Base-by-base conservation (phyloP, 805 yeast genomes). In the Kuraishia piskuri region DNA sequence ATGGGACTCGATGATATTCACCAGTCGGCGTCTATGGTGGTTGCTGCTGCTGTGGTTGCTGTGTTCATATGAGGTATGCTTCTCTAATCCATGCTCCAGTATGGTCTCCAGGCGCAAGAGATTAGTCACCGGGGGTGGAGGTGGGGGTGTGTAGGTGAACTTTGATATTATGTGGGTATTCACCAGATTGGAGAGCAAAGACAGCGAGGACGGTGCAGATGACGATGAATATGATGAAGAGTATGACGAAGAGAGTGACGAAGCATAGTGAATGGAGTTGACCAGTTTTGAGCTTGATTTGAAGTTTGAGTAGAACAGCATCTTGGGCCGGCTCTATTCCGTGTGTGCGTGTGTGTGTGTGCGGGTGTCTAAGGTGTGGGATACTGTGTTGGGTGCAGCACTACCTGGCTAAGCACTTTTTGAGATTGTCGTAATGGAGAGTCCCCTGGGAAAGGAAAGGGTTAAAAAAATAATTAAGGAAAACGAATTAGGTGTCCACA, bases 1-100 rank as follows among this genome's bases (percentile, higher is more conserved):
- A 50, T 63, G 67, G 21, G 57, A 55, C 21, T 54, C 51, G 14
- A 62, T 58, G 5, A 64, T 53, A 10, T 51, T 51, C 12, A 54
- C 46, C 56, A 54, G 49, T 50, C 51, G 44, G 52, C 8, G 31
- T 45, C 50, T 25, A 22, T 26, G 17, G 23, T 22, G 14, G 40
- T 23, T 22, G 25, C 22, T n/a, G 22, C 14, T 31, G 14, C 14
- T 5, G 17, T 31, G 9, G 14, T 31, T 6, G 40, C 17, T 31
- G 40, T 31, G 40, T 12, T 31, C n/a, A 10, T 31, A 31, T 31
- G 40, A 7, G 17, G 40, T 31, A n/a, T 31, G 40, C 14, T n/a
- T 31, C 40, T 31, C 40, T 31, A 31, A 10, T 12, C 40, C 40
- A 31, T 31, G 40, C 40, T 31, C 40, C 17, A 22, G 36, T 10